Evolutionary conservation across 2,329 filamentous ascomycete species (phyloP), one percentile per base, ranked within the genome.

Genomic region (Chaetomiaceae sp.): DNA sequence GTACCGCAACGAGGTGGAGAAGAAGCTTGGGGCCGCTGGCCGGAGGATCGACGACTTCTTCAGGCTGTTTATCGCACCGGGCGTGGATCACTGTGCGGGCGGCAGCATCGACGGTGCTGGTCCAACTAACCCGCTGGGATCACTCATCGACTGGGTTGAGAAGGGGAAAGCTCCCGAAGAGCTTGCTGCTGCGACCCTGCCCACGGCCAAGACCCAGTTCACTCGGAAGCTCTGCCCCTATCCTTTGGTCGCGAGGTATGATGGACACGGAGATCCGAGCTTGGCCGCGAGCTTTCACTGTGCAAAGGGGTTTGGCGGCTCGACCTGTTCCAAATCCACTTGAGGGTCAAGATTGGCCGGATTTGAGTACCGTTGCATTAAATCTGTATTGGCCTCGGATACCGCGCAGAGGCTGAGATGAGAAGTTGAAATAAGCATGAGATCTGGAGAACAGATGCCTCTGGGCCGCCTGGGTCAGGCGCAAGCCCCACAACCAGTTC

Each of bases 31-130:
- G 14, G 10, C 13, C 6, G 20, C 37, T 14, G 37, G 19, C 12
- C 19, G 20, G 19, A 31, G 38, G 5, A 33, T 54, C 3, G 25
- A 44, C 9, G 48, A 51, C 12, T 54, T 48, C 13, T 81, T 75
- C 63, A 60, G 66, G 16, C 70, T 75, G 55, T 77, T 77, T 62
- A 62, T 67, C 5, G 66, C 77, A n/a, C 72, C 73, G 3, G 74
- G 74, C 1, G 76, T 77, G 73, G 63, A 62, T 13, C 75, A 78
- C 59, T 79, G 76, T 55, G 55, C 5, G 48, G 57, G 20, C 12
- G 49, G 40, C 23, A 53, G 35, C 34, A 57, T 55, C 35, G 49
- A 58, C 43, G 53, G 52, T 10, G 45, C 55, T 21, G 30, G 44
- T 9, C 34, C 38, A 19, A 58, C 54, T n/a, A 54, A 59, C 42